Base-by-base conservation (phyloP, 495 filamentous ascomycete species). In the Penicillium bovifimosum region DNA sequence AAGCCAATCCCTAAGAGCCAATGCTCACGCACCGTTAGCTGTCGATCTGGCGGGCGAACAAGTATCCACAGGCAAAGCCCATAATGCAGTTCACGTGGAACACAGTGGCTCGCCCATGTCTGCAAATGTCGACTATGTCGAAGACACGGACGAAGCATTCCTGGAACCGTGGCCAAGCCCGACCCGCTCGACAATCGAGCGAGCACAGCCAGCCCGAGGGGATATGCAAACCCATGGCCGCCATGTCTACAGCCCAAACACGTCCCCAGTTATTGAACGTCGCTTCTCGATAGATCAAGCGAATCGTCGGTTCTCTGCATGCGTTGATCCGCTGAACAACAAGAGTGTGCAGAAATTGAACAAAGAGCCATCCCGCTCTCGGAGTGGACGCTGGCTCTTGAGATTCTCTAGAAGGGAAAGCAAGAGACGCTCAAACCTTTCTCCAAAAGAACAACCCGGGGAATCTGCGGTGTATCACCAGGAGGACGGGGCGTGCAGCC, bases 361-460 rank as follows among this genome's bases (percentile, higher is more conserved):
- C 18, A 11, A 40, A 41, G 20, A 51, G 5, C 55, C 52, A 9
- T 45, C 41, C 11, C 58, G 41, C 2, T 54, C 58, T 9, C 60
- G 58, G 7, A 49, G 43, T 9, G 43, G 49, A 11, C 50, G 47
- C 26, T 63, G 60, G 60, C 17, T 40, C 2, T 27, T 47, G 20
- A 41, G 41, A 11, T 55, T 66, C 9, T 61, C 58, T 7, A 55
- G 54, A 13, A 42, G 40, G 24, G 55, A 59, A 33, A 61, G 47
- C 39, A 54, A 41, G 24, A 36, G 53, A 9, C 11, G 47, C 7
- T 54, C 60, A 2, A 54, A 36, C 26, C 5, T 32, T 2, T 51
- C 42, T n/a, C 40, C 36, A n/a, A 45, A 59, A 34, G 53, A 57
- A n/a, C 14, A 10, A n/a, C 59, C 55, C 4, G 28, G 56, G 17